phyloP scores from a whole-genome alignment of 1,284 basidiomycete genomes.

The Salmacisia buchloeana region DNA sequence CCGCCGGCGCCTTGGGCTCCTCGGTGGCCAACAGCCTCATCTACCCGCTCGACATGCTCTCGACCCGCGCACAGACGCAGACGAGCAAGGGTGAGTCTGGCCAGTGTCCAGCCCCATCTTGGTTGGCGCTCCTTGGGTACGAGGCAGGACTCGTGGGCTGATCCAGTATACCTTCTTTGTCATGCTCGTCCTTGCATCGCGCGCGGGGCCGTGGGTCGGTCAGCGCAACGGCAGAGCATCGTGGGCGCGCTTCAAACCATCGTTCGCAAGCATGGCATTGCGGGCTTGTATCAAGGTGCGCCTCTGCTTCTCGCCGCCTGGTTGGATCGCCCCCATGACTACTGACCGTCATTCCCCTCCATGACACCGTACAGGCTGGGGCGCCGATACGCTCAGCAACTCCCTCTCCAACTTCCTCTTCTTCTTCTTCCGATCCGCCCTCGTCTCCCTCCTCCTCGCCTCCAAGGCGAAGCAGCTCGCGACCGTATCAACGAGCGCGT shows the following conservation, averaged over 20 bases:
- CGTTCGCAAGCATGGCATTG: constrained; percentile 27
- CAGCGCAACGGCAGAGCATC: constrained; percentile 15
- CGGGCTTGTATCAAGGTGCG: constrained; percentile 38
- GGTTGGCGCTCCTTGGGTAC: too few species aligned
- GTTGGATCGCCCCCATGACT: too few species aligned
- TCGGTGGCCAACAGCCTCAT: constrained; percentile 53
- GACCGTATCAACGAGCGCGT: neutral
- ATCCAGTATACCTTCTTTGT: neutral
- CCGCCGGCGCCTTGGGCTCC: constrained; percentile 52
- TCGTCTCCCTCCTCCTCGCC: constrained; percentile 11
- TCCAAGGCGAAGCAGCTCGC: neutral
- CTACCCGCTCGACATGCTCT: constrained; percentile 55
- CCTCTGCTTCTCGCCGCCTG: neutral
- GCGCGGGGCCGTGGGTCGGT: too few species aligned
- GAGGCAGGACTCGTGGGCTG: neutral
- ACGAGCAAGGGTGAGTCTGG: constrained; percentile 11
- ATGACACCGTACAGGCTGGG: too few species aligned
- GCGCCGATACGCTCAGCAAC: constrained; percentile 53
- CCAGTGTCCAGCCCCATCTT: too few species aligned
- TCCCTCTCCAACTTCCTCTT: constrained; percentile 33
- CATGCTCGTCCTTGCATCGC: too few species aligned
- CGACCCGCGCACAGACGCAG: constrained; percentile 51
- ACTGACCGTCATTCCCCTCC: neutral
- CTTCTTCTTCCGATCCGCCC: constrained; percentile 38
- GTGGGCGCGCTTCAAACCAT: constrained; percentile 27